A percentile compares a stretch with the other conserved stretches of the same genome.
Conservation (phyloP, 1,284 basidiomycete genomes). For the Ceratobasidium sp. region DNA sequence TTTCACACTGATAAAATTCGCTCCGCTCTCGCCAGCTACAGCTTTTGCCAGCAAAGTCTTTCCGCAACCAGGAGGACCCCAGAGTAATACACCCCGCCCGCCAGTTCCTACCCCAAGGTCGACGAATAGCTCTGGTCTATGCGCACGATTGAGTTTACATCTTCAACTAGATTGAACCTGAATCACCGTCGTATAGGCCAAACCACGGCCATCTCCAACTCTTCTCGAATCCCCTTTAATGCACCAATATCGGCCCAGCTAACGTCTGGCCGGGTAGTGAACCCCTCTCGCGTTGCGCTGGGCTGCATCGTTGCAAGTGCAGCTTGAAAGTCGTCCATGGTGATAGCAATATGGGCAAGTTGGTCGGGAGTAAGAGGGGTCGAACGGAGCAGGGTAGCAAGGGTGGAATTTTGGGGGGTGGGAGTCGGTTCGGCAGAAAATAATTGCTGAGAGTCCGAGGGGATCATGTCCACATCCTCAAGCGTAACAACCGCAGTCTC, state of each 20-base stretch:
- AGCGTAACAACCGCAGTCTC: too few species aligned
- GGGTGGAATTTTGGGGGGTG: conserved; percentile 75
- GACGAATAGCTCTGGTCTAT: conserved; percentile 83
- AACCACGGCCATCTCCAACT: conserved; percentile 96
- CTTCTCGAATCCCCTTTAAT: conserved; percentile 82
- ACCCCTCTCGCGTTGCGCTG: conserved; percentile 96
- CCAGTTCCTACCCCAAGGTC: conserved; percentile 52
- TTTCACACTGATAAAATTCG: conserved; percentile 96
- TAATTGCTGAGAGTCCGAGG: conserved; percentile 43
- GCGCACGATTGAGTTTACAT: neutral
- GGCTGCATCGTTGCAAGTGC: conserved; percentile 91
- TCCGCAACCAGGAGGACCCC: conserved; percentile 96
- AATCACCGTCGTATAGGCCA: conserved; percentile 75
- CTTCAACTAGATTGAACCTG: neutral
- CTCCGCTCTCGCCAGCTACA: conserved; percentile 89
- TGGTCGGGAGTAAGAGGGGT: conserved; percentile 77
- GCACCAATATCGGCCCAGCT: conserved; percentile 97
- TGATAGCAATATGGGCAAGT: conserved; percentile 82
- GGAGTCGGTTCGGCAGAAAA: conserved; percentile 47
- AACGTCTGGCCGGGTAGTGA: conserved; percentile 94
- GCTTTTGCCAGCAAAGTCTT: conserved; percentile 93
- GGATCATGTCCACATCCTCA: conserved; percentile 9
- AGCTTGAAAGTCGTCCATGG: conserved; percentile 75
- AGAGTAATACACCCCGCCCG: conserved; percentile 92
- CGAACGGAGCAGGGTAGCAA: conserved; percentile 62